These are phyloP conservation scores for Suhomyces yuchorum DNA, from an alignment of 1,139 yeast species.

Conservation along the genomic window DNA sequence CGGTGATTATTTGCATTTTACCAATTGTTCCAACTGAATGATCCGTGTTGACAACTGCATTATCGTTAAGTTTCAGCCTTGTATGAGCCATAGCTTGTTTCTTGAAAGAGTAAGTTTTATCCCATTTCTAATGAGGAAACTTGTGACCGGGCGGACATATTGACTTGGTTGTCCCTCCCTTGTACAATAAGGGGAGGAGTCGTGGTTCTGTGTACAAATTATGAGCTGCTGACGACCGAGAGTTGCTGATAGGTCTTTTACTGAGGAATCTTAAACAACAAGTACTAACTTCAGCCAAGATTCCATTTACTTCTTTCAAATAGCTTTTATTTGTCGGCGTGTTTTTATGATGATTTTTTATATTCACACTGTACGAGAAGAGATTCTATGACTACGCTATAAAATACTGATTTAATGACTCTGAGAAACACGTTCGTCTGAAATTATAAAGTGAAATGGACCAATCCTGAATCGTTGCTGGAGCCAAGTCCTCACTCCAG, in stretches of 20 bases:
- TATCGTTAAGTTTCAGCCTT: conserved; percentile 86
- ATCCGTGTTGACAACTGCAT: conserved; percentile 72
- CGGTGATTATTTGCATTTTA: conserved; percentile 71
- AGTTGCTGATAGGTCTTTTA: conserved; percentile 69
- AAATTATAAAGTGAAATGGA: neutral
- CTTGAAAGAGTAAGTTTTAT: conserved; percentile 6
- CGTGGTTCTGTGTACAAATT: conserved; percentile 70
- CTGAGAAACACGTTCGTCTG: conserved; percentile 41
- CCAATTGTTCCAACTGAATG: conserved; percentile 86
- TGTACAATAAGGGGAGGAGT: conserved; percentile 57
- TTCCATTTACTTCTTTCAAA: conserved; percentile 18
- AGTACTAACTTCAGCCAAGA: conserved; percentile 13
- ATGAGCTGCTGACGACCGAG: conserved; percentile 53
- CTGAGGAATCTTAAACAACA: conserved; percentile 26
- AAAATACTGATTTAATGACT: conserved; percentile 80
- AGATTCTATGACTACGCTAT: conserved; percentile 51
- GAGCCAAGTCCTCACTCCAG: neutral
- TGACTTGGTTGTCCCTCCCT: conserved; percentile 49
- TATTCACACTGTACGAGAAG: conserved; percentile 71
- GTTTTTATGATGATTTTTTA: conserved; percentile 51
- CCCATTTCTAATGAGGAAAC: conserved; percentile 50
- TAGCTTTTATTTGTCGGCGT: conserved; percentile 16
- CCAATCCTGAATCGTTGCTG: neutral
- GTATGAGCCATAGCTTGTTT: conserved; percentile 56
- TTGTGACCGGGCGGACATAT: conserved; percentile 85